Evolutionary conservation across 202 grass and related monocot species (phyloP), one percentile per base, ranked within the genome.

Genomic region (Schoenoplectus tabernaemontani): DNA sequence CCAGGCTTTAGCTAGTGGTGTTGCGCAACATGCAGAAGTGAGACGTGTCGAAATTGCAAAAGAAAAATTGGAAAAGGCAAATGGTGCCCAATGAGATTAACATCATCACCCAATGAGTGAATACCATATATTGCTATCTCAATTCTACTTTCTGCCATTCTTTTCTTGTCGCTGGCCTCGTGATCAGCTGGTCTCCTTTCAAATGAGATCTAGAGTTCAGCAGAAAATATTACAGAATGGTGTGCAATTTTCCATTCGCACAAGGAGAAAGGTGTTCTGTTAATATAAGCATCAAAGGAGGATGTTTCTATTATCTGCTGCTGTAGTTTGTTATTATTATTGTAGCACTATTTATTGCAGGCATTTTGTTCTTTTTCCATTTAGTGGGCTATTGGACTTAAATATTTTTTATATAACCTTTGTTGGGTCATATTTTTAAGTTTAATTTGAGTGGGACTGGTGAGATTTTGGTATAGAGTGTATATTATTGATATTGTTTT

Each of bases 11-110:
- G 95, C 89, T 79, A 98, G 36, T 51, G 89, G 87, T 37, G 78
- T 98, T 60, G 89, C 89, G 72, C 89, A 89, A 78, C 83, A 98
- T 81, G 95, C 95, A 7, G 91, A 92, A 47, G 66, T 83, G 83
- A 92, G 91, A 81, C 93, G 78, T 64, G 80, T 77, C 36, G 89
- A 97, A 75, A 94, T 92, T 32, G 87, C 90, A 76, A 94, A 82
- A 86, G 91, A 92, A 81, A 97, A 94, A 68, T 46, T 90, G 70
- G 89, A 97, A 50, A 90, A 93, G 67, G 75, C 80, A 78, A 81
- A 76, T 26, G 65, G 65, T 42, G 78, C n/a, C 78, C 38, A 46
- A 64, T 13, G 30, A 50, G 8, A 56, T 28, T 32, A 61, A 64
- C n/a, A n/a, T n/a, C 26, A 73, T 4, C 13, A 1, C 44, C 69